Conservation (phyloP, 306 rosid species). For the Betula pendula region DNA sequence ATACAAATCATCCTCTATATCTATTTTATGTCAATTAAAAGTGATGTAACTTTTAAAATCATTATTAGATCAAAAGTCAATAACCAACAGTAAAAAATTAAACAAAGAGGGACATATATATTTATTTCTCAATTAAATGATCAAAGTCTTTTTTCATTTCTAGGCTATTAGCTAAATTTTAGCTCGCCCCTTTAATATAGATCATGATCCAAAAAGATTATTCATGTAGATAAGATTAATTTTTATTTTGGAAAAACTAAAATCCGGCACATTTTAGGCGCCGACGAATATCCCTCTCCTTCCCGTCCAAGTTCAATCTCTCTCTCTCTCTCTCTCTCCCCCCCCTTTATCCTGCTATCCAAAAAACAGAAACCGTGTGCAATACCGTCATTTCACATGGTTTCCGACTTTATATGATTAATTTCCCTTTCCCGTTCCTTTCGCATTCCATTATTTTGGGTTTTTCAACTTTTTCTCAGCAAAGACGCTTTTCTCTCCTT, state of each 20-base stretch:
- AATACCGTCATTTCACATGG: slow-evolving; percentile 15
- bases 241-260: not conserved
- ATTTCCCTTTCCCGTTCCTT: not conserved
- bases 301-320: slow-evolving; percentile 17
- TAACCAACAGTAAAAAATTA: too few relatives aligned
- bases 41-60: too few relatives aligned
- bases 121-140: not conserved
- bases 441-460: slow-evolving; percentile 3
- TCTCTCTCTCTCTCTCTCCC: too few relatives aligned
- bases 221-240: not conserved
- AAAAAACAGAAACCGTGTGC: slow-evolving; percentile 10
- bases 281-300: not conserved
- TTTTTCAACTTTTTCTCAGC: not conserved
- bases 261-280: not conserved
- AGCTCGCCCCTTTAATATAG: too few relatives aligned
- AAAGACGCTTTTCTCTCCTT: not conserved
- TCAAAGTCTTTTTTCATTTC: not conserved
- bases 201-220: not conserved
- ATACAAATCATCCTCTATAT: too few relatives aligned
- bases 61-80: too few relatives aligned
- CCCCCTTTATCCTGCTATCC: too few relatives aligned
- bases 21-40: too few relatives aligned
- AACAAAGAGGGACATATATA: too few relatives aligned
- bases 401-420: slow-evolving; percentile 2
- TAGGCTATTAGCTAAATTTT: too few relatives aligned